phyloP scores from a whole-genome alignment of 2,329 filamentous ascomycete species.

The Endocalyx cinctus region DNA sequence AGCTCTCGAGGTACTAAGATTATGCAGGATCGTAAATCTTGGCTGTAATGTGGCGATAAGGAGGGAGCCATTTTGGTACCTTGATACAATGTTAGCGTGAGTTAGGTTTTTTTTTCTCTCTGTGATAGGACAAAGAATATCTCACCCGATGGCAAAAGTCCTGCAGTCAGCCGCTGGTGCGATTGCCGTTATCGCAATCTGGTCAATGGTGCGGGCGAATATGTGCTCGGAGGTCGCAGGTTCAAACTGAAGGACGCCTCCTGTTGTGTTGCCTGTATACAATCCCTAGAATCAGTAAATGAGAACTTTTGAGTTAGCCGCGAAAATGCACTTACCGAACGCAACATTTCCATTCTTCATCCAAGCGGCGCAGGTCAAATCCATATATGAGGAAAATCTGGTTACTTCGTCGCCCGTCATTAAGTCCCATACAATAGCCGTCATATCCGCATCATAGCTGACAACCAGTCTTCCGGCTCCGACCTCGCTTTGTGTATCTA shows the following conservation, averaged over 20 bases:
- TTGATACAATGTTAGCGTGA: constrained; percentile 32
- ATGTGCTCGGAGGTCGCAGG: constrained; percentile 90
- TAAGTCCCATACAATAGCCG: constrained; percentile 94
- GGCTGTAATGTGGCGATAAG: constrained; percentile 86
- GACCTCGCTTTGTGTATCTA: constrained; percentile 85
- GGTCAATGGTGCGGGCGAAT: constrained; percentile 81
- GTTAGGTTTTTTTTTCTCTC: constrained; percentile 2
- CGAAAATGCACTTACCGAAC: constrained; percentile 87
- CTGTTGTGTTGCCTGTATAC: constrained; percentile 75
- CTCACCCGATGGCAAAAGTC: constrained; percentile 92
- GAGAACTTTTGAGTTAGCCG: too few species aligned
- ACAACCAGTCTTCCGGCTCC: constrained; percentile 83
- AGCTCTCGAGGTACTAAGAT: constrained; percentile 74
- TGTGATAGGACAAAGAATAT: constrained; percentile 1
- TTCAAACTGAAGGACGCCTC: constrained; percentile 91
- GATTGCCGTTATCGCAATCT: constrained; percentile 90
- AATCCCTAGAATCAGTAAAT: too few species aligned
- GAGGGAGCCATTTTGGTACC: constrained; percentile 92
- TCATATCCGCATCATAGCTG: constrained; percentile 87
- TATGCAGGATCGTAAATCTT: constrained; percentile 90
- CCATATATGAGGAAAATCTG: constrained; percentile 87
- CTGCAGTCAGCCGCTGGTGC: constrained; percentile 86
- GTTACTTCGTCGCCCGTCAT: constrained; percentile 87
- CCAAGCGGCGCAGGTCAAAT: constrained; percentile 81
- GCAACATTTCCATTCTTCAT: constrained; percentile 97